Conservation (phyloP, 176 grass and related monocot genomes). For the Aegilops speltoides region DNA sequence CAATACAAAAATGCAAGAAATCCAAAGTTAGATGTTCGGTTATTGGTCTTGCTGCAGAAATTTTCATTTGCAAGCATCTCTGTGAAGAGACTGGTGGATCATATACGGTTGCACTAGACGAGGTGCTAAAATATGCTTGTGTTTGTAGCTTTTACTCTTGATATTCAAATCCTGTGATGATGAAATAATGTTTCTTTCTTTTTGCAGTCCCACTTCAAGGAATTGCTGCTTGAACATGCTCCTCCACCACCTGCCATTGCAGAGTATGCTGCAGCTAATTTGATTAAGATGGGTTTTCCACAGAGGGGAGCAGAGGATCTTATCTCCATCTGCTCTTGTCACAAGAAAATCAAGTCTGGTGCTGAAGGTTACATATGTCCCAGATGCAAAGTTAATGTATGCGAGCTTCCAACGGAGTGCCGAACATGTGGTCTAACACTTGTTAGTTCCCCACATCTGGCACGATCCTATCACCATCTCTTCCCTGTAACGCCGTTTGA, state of each 20-base stretch:
- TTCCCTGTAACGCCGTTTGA: conserved; percentile 88
- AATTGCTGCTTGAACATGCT: conserved; percentile 89
- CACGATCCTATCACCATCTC: conserved; percentile 96
- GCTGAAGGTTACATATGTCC: conserved; percentile 93
- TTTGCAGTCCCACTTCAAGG: conserved; percentile 88
- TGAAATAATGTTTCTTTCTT: conserved; percentile 37
- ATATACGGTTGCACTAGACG: conserved; percentile 85
- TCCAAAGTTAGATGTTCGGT: conserved; percentile 89
- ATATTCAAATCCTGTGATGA: conserved; percentile 3
- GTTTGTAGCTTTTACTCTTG: conserved; percentile 32
- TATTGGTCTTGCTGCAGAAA: conserved; percentile 90
- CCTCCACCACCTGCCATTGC: conserved; percentile 91
- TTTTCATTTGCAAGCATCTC: conserved; percentile 95
- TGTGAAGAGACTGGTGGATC: conserved; percentile 89
- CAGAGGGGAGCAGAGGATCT: conserved; percentile 96
- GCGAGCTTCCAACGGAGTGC: conserved; percentile 91
- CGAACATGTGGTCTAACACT: conserved; percentile 87
- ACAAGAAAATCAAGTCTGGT: conserved; percentile 86
- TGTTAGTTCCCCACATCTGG: conserved; percentile 93
- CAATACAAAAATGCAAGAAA: conserved; percentile 77
- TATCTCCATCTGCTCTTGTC: conserved; percentile 96
- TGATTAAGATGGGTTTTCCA: conserved; percentile 99
- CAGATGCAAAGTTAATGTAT: conserved; percentile 95
- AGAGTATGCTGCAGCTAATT: conserved; percentile 93
- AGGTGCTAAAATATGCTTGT: conserved; percentile 55